phyloP scores from a whole-genome alignment of 139 green algal species.

The Nannochloris sp. region DNA sequence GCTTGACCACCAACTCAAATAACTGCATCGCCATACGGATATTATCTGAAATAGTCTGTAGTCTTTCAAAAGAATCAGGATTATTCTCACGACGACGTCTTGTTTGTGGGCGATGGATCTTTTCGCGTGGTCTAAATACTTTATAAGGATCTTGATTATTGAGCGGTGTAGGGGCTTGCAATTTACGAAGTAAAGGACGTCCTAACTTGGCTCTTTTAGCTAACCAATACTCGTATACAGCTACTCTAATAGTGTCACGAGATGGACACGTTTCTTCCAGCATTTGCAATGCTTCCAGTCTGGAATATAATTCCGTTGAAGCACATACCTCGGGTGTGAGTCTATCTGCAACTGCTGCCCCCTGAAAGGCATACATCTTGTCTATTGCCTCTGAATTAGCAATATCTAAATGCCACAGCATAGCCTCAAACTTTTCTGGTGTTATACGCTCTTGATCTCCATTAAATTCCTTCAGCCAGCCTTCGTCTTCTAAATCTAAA shows the following conservation, averaged over 20 bases:
- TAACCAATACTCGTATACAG: slow-evolving; percentile 91
- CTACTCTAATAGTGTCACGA: slow-evolving; percentile 27
- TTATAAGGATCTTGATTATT: slow-evolving; percentile 90
- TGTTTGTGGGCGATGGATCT: slow-evolving; percentile 81
- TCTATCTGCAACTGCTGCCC: slow-evolving; percentile 30
- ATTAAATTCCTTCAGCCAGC: slow-evolving; percentile 86
- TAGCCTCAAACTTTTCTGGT: slow-evolving; percentile 33
- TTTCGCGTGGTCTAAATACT: slow-evolving; percentile 90
- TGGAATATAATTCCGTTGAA: slow-evolving; percentile 55
- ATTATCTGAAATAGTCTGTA: slow-evolving; percentile 65
- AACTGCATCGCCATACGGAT: slow-evolving; percentile 47
- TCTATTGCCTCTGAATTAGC: slow-evolving; percentile 65
- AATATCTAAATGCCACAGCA: slow-evolving; percentile 72
- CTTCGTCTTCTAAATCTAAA: slow-evolving; percentile 86
- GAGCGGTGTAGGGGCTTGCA: slow-evolving; percentile 67
- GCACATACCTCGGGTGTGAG: slow-evolving; percentile 41
- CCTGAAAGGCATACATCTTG: slow-evolving; percentile 9
- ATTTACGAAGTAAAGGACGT: slow-evolving; percentile 78
- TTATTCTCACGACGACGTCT: slow-evolving; percentile 74
- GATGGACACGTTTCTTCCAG: slow-evolving; percentile 27
- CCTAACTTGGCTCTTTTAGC: slow-evolving; percentile 63
- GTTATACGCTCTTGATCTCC: slow-evolving; percentile 45
- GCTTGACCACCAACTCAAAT: slow-evolving; percentile 49
- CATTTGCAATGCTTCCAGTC: slow-evolving; percentile 51
- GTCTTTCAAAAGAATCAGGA: slow-evolving; percentile 69